Evolutionary conservation across 352 stramenopile genomes (phyloP).

Genomic region (Phytopythium delawarense): DNA sequence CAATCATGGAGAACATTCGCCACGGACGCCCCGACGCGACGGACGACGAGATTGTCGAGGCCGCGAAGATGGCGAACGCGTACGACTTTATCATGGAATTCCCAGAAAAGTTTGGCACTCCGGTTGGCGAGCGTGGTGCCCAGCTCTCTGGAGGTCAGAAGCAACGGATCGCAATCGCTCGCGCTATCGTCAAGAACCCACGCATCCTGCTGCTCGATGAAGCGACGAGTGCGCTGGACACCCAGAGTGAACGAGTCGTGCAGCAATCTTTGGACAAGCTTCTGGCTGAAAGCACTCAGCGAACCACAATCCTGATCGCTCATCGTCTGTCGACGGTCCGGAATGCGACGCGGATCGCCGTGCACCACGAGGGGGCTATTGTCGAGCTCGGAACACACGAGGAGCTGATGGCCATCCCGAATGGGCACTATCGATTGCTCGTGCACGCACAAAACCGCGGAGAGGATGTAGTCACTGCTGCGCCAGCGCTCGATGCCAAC

Average conservation of each 20-base stretch:
- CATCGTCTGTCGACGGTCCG: slow-evolving; percentile 93
- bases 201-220: slow-evolving; percentile 89
- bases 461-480: slow-evolving; percentile 1
- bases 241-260: slow-evolving; percentile 76
- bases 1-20: slow-evolving; percentile 70
- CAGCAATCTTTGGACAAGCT: slow-evolving; percentile 73
- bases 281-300: slow-evolving; percentile 26
- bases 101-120: slow-evolving; percentile 84
- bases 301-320: slow-evolving; percentile 93
- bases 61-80: slow-evolving; percentile 81
- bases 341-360: slow-evolving; percentile 93
- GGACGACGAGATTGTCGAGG: slow-evolving; percentile 57
- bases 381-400: slow-evolving; percentile 92
- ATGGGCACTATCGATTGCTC: slow-evolving; percentile 45
- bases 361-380: slow-evolving; percentile 90
- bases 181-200: slow-evolving; percentile 89
- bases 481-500: not conserved
- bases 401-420: slow-evolving; percentile 68
- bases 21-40: slow-evolving; percentile 35
- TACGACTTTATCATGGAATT: slow-evolving; percentile 91
- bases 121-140: slow-evolving; percentile 82
- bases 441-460: slow-evolving; percentile 35
- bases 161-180: slow-evolving; percentile 90
- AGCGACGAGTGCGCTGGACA: slow-evolving; percentile 85
- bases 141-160: slow-evolving; percentile 94